Percentiles rank a stretch among this genome's conserved stretches.
phyloP scores from a whole-genome alignment of 1,284 basidiomycete species.

The Apiotrichum mycotoxinovorans region DNA sequence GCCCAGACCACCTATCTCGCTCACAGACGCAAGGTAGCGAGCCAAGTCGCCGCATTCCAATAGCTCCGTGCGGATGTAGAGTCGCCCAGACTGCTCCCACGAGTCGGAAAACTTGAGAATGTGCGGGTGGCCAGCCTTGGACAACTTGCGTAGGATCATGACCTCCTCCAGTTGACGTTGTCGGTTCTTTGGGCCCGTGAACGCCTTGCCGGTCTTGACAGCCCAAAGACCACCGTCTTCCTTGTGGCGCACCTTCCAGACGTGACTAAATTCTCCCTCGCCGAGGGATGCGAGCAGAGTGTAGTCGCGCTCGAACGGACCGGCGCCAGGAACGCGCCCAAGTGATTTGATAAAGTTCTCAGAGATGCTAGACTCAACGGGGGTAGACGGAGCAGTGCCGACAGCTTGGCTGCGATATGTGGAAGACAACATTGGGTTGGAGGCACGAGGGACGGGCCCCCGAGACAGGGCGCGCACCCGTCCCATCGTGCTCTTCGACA shows the following conservation, averaged over 20 bases:
- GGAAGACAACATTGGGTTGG: slow-evolving; percentile 46
- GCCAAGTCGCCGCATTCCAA: slow-evolving; percentile 88
- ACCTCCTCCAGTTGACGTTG: slow-evolving; percentile 89
- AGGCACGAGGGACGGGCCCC: slow-evolving; percentile 38
- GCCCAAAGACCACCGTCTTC: slow-evolving; percentile 66
- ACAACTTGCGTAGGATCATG: slow-evolving; percentile 77
- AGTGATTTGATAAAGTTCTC: slow-evolving; percentile 7
- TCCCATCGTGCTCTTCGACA: neutral
- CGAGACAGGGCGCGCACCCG: slow-evolving; percentile 12
- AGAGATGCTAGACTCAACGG: slow-evolving; percentile 3
- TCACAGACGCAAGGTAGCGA: slow-evolving; percentile 83
- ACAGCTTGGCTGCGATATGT: slow-evolving; percentile 24
- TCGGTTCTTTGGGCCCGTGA: slow-evolving; percentile 74
- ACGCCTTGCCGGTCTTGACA: slow-evolving; percentile 89
- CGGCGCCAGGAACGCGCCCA: slow-evolving; percentile 13
- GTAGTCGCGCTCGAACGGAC: slow-evolving; percentile 55
- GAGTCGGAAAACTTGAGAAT: slow-evolving; percentile 85
- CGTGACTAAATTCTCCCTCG: slow-evolving; percentile 87
- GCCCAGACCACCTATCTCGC: slow-evolving; percentile 74
- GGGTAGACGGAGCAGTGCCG: neutral
- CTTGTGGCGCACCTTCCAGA: slow-evolving; percentile 79
- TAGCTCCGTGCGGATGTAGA: slow-evolving; percentile 89
- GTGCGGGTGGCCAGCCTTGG: slow-evolving; percentile 61
- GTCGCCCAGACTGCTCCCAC: slow-evolving; percentile 85
- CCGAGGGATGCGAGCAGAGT: slow-evolving; percentile 76